phyloP scores from a whole-genome alignment of 306 rosid genomes.

The Luffa acutangula region DNA sequence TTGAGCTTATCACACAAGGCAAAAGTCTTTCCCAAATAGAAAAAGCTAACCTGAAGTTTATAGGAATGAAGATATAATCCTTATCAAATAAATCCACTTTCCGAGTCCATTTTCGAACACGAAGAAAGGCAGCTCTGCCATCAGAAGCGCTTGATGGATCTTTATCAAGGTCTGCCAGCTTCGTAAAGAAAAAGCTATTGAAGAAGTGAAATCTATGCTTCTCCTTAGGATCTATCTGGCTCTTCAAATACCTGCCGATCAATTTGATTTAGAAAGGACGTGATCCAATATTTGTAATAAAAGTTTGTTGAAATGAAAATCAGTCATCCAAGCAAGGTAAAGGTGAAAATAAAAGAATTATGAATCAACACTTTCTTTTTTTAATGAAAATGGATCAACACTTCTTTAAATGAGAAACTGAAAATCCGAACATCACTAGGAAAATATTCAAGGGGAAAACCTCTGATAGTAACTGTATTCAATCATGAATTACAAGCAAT shows the following conservation, averaged over 20 bases:
- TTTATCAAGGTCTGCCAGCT: conserved; percentile 93
- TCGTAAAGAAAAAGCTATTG: conserved; percentile 93
- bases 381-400: not conserved
- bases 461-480: not conserved
- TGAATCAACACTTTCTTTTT: too few relatives aligned
- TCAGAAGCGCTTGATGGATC: conserved; percentile 87
- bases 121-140: conserved; percentile 85
- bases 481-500: not conserved
- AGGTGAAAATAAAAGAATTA: not conserved
- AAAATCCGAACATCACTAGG: not conserved
- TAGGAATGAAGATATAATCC: conserved; percentile 89
- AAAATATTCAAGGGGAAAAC: not conserved
- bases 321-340: not conserved
- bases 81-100: conserved; percentile 77
- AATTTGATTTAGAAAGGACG: not conserved
- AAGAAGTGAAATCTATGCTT: conserved; percentile 73
- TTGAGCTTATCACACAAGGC: not conserved
- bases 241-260: conserved; percentile 62
- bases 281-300: not conserved
- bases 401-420: not conserved
- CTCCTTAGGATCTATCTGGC: conserved; percentile 58
- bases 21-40: not conserved
- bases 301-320: not conserved
- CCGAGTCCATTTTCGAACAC: conserved; percentile 97
- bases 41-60: conserved; percentile 70